Evolutionary conservation across 2,329 filamentous ascomycete species (phyloP), one percentile per base, ranked within the genome.

Genomic region (Zymoseptoria ardabiliae): DNA sequence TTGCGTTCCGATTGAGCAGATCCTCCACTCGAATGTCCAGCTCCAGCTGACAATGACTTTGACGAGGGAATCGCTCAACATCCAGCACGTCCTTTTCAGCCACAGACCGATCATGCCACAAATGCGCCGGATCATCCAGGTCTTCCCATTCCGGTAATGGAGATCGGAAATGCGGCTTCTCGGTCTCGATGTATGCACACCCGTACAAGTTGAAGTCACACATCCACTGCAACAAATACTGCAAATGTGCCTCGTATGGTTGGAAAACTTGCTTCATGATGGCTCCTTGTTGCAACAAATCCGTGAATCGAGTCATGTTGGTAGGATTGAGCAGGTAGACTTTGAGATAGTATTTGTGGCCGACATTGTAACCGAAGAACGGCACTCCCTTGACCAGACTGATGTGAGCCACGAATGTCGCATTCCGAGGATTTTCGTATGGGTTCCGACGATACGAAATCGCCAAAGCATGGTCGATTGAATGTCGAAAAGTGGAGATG

Each of bases 161-260:
- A 2, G 80, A 79, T 57, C 94, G 85, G 70, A 96, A 97, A 25
- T 77, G 80, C 1, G 86, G 84, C 63, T 85, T 89, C 9, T 79
- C 79, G 54, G 85, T 88, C 60, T 93, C 65, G 64, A 97, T 85
- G 68, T 93, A 95, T 58, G 85, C 87, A 71, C 94, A 99, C 6
- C 95, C 95, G 72, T 96, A 97, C 65, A 99, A 79, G 71, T 97
- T 99, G 78, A 95, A 99, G 73, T 99, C 95, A 64, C 88, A 89
- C 94, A 99, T 97, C 84, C 95, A 99, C 75, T 99, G 95, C 9
- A 94, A 81, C 8, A 97, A 77, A 72, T 92, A 97, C 70, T 96
- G 91, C 62, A 97, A 74, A 72, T 99, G 95, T 19, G 90, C 91
- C 75, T 99, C 94, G 70, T 94, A 96, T 0, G 94, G 93, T 70